These are phyloP conservation scores for Heliamphora exappendiculata DNA, from an alignment of 148 eudicot genomes.

Conservation along the genomic window DNA sequence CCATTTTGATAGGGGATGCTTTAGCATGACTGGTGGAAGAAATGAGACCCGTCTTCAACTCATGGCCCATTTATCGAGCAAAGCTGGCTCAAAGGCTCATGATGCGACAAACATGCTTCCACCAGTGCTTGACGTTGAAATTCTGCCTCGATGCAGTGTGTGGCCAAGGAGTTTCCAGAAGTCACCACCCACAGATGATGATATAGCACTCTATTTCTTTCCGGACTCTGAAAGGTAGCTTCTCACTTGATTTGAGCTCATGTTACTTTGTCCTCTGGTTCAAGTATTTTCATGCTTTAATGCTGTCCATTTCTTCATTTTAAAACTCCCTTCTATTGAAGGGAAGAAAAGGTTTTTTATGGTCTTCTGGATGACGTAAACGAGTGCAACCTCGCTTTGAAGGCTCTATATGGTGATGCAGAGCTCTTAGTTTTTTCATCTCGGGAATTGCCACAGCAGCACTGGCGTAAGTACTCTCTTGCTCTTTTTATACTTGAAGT, in stretches of 20 bases:
- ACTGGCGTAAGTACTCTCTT: conserved; percentile 44
- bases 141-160: conserved; percentile 12
- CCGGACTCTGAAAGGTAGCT: conserved; percentile 27
- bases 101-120: conserved; percentile 25
- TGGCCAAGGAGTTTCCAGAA: conserved; percentile 29
- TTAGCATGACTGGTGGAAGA: conserved; percentile 12
- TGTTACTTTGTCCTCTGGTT: not conserved
- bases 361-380: conserved; percentile 18
- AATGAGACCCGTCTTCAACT: conserved; percentile 16
- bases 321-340: conserved; percentile 6
- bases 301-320: not conserved
- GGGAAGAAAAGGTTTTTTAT: conserved; percentile 26
- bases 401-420: conserved; percentile 18
- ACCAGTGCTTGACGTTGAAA: conserved; percentile 11
- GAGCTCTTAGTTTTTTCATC: conserved; percentile 33
- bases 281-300: not conserved
- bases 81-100: conserved; percentile 27
- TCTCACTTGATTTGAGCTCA: not conserved
- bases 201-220: conserved; percentile 30
- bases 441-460: conserved; percentile 23
- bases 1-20: conserved; percentile 18
- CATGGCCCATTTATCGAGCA: conserved; percentile 30
- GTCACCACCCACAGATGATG: conserved; percentile 23
- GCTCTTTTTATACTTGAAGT: not conserved
- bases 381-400: conserved; percentile 20